Conservation (phyloP, 179 eudicot genomes). For the Silene coronaria region DNA sequence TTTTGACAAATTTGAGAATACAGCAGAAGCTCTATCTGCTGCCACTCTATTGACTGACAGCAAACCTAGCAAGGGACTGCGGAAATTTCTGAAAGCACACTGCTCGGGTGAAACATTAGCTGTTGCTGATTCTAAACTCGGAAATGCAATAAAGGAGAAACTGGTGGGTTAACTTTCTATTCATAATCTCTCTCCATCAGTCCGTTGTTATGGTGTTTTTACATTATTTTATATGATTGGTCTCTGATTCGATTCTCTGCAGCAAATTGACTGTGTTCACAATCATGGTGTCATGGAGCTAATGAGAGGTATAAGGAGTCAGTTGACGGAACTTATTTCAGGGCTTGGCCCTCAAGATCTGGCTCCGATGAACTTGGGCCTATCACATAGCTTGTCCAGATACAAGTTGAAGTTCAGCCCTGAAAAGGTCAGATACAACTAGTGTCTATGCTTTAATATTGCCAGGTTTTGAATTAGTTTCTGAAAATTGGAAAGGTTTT, state of each 20-base stretch:
- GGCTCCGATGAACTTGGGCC: conserved; percentile 97
- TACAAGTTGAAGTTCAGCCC: conserved; percentile 89
- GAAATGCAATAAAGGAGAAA: conserved; percentile 86
- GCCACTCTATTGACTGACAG: conserved; percentile 67
- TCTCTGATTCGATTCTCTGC: conserved; percentile 8
- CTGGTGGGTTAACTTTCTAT: conserved; percentile 39
- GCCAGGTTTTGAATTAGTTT: too few relatives aligned
- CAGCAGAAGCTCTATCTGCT: conserved; percentile 73
- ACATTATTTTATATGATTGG: not conserved
- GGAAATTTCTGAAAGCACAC: conserved; percentile 76
- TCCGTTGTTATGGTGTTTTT: not conserved
- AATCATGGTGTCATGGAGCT: conserved; percentile 74
- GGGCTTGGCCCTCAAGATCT: conserved; percentile 81
- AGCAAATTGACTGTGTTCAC: conserved; percentile 92
- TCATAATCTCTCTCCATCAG: not conserved
- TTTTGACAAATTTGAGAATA: conserved; percentile 89
- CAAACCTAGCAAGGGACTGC: conserved; percentile 80
- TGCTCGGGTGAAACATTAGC: conserved; percentile 77
- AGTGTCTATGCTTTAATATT: too few relatives aligned
- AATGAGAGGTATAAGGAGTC: conserved; percentile 87
- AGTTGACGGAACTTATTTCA: conserved; percentile 72
- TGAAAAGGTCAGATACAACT: conserved; percentile 82
- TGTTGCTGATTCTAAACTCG: conserved; percentile 91
- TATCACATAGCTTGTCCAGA: conserved; percentile 88
- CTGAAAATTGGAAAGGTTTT: not conserved